Evolutionary conservation across 805 yeast genomes (phyloP).

Genomic region (Candida glaebosa): DNA sequence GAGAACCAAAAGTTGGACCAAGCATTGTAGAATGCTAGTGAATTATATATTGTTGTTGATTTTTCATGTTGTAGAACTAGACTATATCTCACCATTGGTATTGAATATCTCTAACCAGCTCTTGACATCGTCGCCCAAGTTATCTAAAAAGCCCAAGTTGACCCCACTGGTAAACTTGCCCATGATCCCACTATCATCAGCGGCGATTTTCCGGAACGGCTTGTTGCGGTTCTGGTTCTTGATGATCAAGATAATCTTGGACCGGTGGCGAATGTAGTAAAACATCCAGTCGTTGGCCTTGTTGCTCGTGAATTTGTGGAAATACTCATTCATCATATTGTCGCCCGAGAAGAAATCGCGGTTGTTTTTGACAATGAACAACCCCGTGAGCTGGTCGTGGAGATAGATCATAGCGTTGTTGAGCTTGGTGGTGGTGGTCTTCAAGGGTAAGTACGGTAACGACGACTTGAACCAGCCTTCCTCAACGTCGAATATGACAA

Average conservation of each 20-base stretch:
- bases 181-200: slow-evolving; percentile 15
- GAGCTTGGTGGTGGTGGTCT: slow-evolving; percentile 11
- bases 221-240: slow-evolving; percentile 28
- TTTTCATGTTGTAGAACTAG: too few species aligned
- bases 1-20: too few species aligned
- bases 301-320: slow-evolving; percentile 39
- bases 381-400: slow-evolving; percentile 34
- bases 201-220: slow-evolving; percentile 11
- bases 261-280: slow-evolving; percentile 29
- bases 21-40: too few species aligned
- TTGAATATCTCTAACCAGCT: slow-evolving; percentile 34
- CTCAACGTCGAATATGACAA: slow-evolving; percentile 26
- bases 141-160: slow-evolving; percentile 36
- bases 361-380: slow-evolving; percentile 24
- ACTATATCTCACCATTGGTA: slow-evolving; percentile 16
- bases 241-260: slow-evolving; percentile 30
- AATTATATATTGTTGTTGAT: too few species aligned
- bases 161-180: slow-evolving; percentile 21
- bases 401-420: slow-evolving; percentile 32
- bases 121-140: slow-evolving; percentile 40
- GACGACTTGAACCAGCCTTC: slow-evolving; percentile 29
- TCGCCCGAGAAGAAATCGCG: slow-evolving; percentile 19
- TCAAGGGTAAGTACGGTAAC: slow-evolving; percentile 30
- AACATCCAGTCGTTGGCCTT: slow-evolving; percentile 41
- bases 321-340: slow-evolving; percentile 26